These are phyloP conservation scores for Copromyces sp. DNA, from an alignment of 495 filamentous ascomycete species.

Conservation along the genomic window DNA sequence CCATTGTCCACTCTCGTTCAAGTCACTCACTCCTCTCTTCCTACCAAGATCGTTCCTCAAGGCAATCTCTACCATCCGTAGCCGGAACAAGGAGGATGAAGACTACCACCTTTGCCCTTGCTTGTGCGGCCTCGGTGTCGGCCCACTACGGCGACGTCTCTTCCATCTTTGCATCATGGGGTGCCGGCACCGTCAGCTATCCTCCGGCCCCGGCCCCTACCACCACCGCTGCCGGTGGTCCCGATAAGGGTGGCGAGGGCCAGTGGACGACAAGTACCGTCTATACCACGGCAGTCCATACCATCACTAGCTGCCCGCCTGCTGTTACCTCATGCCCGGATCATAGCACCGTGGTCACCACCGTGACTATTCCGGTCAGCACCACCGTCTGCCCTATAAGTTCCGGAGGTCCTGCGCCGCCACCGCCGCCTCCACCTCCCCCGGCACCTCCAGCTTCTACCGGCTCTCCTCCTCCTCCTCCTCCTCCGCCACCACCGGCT, in stretches of 20 bases:
- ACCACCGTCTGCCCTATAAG: slow-evolving; percentile 29
- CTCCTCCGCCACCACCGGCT: slow-evolving; percentile 6
- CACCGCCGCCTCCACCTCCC: slow-evolving; percentile 6
- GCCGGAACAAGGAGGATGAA: slow-evolving; percentile 15
- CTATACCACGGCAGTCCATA: slow-evolving; percentile 18
- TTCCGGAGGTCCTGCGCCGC: slow-evolving; percentile 2
- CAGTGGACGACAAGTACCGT: slow-evolving; percentile 27
- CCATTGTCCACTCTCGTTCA: slow-evolving; percentile 20
- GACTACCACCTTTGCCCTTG: slow-evolving; percentile 14
- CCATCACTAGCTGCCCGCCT: slow-evolving; percentile 22
- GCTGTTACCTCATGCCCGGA: slow-evolving; percentile 17
- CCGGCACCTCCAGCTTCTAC: slow-evolving; percentile 7
- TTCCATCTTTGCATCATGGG: neutral
- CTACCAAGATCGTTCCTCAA: neutral
- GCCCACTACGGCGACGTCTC: slow-evolving; percentile 7
- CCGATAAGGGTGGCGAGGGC: slow-evolving; percentile 1
- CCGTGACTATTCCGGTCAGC: slow-evolving; percentile 22
- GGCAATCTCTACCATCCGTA: neutral
- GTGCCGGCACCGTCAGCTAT: neutral
- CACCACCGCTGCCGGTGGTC: neutral
- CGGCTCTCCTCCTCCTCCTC: slow-evolving; percentile 1
- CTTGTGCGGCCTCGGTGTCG: slow-evolving; percentile 18
- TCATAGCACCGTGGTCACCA: slow-evolving; percentile 26
- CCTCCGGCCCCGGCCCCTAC: slow-evolving; percentile 10
- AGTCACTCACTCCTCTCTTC: slow-evolving; percentile 12